Percentiles rank a stretch among this genome's conserved stretches.
Evolutionary conservation across 495 filamentous ascomycete species (phyloP).

Genomic region (Penicillium salamii): DNA sequence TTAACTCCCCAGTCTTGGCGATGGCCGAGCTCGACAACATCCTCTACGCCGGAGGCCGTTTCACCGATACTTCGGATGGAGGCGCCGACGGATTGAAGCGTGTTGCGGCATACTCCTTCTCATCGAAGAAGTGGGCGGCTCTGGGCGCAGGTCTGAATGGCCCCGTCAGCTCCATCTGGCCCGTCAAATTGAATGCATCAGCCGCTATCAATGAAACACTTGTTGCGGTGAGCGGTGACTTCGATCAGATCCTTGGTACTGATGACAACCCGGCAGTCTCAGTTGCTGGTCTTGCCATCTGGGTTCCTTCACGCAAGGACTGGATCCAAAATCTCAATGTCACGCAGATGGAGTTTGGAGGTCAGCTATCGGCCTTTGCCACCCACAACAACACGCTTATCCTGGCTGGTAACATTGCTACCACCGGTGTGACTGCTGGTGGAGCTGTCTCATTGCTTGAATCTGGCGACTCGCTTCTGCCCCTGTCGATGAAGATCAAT

Average conservation of each 20-base stretch:
- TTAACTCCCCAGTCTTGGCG: constrained; percentile 76
- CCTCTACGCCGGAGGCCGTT: constrained; percentile 83
- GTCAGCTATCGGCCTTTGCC: constrained; percentile 66
- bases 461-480: constrained; percentile 46
- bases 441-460: constrained; percentile 64
- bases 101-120: constrained; percentile 71
- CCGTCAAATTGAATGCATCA: constrained; percentile 78
- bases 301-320: constrained; percentile 85
- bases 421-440: constrained; percentile 62
- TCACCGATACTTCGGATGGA: constrained; percentile 68
- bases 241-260: constrained; percentile 67
- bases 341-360: constrained; percentile 61
- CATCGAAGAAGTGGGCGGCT: constrained; percentile 66
- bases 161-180: constrained; percentile 66
- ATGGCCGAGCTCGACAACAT: constrained; percentile 60
- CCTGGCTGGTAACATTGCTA: constrained; percentile 75
- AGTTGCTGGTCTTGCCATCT: constrained; percentile 78
- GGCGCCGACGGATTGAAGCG: constrained; percentile 60
- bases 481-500: constrained; percentile 65
- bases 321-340: constrained; percentile 83
- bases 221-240: constrained; percentile 78
- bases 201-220: constrained; percentile 64
- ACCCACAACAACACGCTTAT: constrained; percentile 61
- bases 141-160: constrained; percentile 89
- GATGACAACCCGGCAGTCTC: constrained; percentile 55